Conservation (phyloP, 2,329 filamentous ascomycete genomes). For the Fusarium caatingaense region DNA sequence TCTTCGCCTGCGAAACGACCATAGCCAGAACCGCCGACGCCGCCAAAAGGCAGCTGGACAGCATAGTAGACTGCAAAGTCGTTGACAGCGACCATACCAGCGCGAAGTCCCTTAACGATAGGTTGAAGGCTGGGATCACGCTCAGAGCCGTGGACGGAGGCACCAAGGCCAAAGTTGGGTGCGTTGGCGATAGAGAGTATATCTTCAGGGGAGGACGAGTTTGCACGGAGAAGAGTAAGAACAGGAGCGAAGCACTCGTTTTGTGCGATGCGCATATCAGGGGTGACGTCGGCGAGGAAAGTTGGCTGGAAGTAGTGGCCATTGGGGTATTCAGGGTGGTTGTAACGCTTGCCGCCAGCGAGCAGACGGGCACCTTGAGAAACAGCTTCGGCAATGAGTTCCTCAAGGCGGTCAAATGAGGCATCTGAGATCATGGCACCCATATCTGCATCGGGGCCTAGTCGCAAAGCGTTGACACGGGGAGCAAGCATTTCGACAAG, state of each 20-base stretch:
- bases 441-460: slow-evolving; percentile 83
- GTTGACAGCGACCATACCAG: slow-evolving; percentile 94
- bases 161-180: slow-evolving; percentile 86
- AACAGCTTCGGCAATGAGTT: slow-evolving; percentile 81
- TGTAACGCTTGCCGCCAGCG: slow-evolving; percentile 77
- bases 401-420: slow-evolving; percentile 80
- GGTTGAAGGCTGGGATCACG: slow-evolving; percentile 67
- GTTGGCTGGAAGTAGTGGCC: slow-evolving; percentile 96
- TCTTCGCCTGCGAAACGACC: slow-evolving; percentile 93
- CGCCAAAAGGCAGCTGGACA: slow-evolving; percentile 93
- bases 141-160: slow-evolving; percentile 84
- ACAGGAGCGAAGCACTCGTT: slow-evolving; percentile 94
- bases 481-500: slow-evolving; percentile 78
- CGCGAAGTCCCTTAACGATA: slow-evolving; percentile 76
- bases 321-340: slow-evolving; percentile 77
- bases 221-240: slow-evolving; percentile 83
- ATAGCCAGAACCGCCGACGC: slow-evolving; percentile 89
- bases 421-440: slow-evolving; percentile 89
- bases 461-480: slow-evolving; percentile 77
- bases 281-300: slow-evolving; percentile 87
- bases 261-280: slow-evolving; percentile 86
- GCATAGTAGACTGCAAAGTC: slow-evolving; percentile 96
- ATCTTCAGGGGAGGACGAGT: slow-evolving; percentile 66
- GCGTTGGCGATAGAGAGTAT: slow-evolving; percentile 85
- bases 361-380: slow-evolving; percentile 82